Evolutionary conservation across 2,329 filamentous ascomycete species (phyloP).

Genomic region (Hypoxylon sp.): DNA sequence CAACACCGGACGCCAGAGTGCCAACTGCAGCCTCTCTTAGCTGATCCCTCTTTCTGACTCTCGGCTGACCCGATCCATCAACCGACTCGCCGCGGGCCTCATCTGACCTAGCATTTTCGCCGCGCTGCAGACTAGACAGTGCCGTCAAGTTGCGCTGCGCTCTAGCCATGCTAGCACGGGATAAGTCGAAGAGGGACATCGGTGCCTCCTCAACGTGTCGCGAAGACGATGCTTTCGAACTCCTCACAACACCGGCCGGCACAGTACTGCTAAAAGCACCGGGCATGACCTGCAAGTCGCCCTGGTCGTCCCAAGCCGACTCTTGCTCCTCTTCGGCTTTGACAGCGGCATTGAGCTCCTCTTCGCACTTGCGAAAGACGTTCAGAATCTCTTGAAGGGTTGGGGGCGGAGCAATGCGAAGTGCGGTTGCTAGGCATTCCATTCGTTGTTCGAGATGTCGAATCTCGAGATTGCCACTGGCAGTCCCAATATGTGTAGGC

Average conservation of each 20-base stretch:
- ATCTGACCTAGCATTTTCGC: constrained; percentile 56
- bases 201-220: constrained; percentile 64
- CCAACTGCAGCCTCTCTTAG: constrained; percentile 75
- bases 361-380: constrained; percentile 81
- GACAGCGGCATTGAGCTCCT: constrained; percentile 77
- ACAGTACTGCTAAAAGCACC: constrained; percentile 63
- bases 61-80: constrained; percentile 50
- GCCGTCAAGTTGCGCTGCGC: constrained; percentile 71
- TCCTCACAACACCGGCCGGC: constrained; percentile 49
- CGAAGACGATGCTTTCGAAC: constrained; percentile 51
- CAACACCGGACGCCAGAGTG: constrained; percentile 75
- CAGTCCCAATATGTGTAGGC: constrained; percentile 71
- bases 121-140: constrained; percentile 65
- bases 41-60: constrained; percentile 78
- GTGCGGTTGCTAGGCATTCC: constrained; percentile 80
- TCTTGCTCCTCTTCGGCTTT: constrained; percentile 77
- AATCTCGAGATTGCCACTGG: constrained; percentile 71
- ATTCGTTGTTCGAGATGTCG: constrained; percentile 84
- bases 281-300: constrained; percentile 69
- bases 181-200: constrained; percentile 75
- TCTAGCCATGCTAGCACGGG: constrained; percentile 69
- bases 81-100: constrained; percentile 47
- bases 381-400: constrained; percentile 81
- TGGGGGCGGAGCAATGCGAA: constrained; percentile 77
- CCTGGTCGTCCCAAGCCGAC: constrained; percentile 76